Base-by-base conservation (phyloP, 768 basidiomycete genomes). In the Leccinellum albellum region DNA sequence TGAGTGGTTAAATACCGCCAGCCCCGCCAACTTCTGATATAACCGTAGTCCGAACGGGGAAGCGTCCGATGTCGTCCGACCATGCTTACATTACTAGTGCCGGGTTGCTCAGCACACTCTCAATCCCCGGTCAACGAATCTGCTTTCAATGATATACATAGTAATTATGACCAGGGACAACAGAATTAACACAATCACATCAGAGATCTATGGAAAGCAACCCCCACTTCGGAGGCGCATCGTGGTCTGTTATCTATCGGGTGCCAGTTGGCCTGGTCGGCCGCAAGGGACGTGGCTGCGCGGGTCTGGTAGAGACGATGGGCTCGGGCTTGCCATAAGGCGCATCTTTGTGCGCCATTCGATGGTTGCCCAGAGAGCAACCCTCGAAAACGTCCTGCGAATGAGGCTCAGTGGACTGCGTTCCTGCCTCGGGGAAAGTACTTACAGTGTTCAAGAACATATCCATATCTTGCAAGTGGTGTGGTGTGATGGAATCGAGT, bases 381-480 rank as follows among this genome's bases (percentile, higher is more conserved):
- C 17, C 44, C 17, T 37, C 33, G 7, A 12, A 14, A 42, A 32
- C 12, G 31, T 53, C 17, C 65, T 66, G 40, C 13, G 33, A 24
- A n/a, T 4, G 17, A 53, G 12, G 4, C 14, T 68, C 15, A 66
- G 56, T 13, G 21, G 20, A 50, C 15, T 1, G 15, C 5, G 20
- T 17, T 7, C 9, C 6, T 13, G 31, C 20, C 17, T 4, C 9
- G 9, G 37, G 35, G 24, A 9, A 40, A 2, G 33, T n/a, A 10
- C 31, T 13, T 29, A 54, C 40, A 21, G 62, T 63, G 28, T 52
- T 51, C 3, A 10, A 15, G 17, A 32, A 17, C 66, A 62, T 65
- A 2, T 33, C 3, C 66, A 61, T 64, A 3, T 35, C 4, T 21
- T 37, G 28, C 3, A n/a, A n/a, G n/a, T 40, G 9, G 10, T 9